Percentiles rank a stretch among this genome's conserved stretches.
Evolutionary conservation across 208 protist species (phyloP).

Genomic region (Acanthamoeba divionensis): DNA sequence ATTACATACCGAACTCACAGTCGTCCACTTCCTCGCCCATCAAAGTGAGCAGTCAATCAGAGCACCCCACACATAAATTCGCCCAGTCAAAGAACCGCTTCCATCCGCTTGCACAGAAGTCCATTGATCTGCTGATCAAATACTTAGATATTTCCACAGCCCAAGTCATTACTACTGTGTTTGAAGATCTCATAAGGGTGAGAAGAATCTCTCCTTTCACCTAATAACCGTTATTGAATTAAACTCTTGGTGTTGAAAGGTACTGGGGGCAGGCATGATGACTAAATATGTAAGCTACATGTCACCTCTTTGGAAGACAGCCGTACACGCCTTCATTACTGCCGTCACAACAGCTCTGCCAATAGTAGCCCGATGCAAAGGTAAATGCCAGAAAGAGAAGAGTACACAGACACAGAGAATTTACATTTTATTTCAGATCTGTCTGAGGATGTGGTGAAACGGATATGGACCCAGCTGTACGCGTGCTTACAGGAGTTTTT

Average conservation of each 20-base stretch:
- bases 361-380: background rate
- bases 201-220: background rate
- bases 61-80: too few relatives aligned
- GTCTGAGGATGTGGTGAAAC: slow-evolving; percentile 5
- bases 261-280: slow-evolving; percentile 29
- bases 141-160: background rate
- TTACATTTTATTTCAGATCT: background rate
- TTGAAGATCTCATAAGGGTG: slow-evolving; percentile 43
- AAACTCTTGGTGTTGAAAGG: too few relatives aligned
- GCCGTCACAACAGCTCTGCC: background rate
- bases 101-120: slow-evolving; percentile 38
- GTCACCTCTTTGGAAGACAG: background rate
- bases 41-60: too few relatives aligned
- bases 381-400: too few relatives aligned
- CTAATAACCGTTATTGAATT: too few relatives aligned
- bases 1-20: background rate
- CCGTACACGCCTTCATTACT: background rate
- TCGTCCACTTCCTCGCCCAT: background rate
- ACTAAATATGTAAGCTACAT: slow-evolving; percentile 36
- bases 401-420: background rate
- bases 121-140: background rate
- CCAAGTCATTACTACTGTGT: background rate
- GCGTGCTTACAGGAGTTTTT: slow-evolving; percentile 49
- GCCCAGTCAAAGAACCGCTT: background rate
- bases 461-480: slow-evolving; percentile 42